Conservation (phyloP, 2,329 filamentous ascomycete species). For the Rutstroemia sp. region DNA sequence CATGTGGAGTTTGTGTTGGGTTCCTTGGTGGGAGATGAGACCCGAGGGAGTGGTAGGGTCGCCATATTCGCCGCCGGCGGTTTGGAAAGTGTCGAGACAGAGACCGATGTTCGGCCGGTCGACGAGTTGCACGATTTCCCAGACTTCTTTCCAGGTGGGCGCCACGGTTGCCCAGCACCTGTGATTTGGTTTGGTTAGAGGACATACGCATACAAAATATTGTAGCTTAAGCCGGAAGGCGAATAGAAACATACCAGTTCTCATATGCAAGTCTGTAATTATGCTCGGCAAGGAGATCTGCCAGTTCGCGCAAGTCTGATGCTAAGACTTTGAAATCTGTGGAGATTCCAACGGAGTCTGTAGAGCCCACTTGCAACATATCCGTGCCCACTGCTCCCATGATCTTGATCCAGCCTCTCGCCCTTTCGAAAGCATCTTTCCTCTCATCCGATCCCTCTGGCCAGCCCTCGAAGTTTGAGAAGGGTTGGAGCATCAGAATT, state of each 20-base stretch:
- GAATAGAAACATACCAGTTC: slow-evolving; percentile 44
- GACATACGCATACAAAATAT: background rate
- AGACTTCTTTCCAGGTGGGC: slow-evolving; percentile 60
- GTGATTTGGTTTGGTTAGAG: background rate
- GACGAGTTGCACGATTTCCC: slow-evolving; percentile 57
- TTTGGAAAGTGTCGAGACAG: slow-evolving; percentile 74
- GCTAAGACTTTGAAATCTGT: slow-evolving; percentile 39
- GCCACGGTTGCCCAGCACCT: slow-evolving; percentile 68
- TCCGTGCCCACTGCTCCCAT: slow-evolving; percentile 65
- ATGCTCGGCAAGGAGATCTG: slow-evolving; percentile 50
- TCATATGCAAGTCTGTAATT: slow-evolving; percentile 64
- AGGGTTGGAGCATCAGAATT: slow-evolving; percentile 68
- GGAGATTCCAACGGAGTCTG: slow-evolving; percentile 1
- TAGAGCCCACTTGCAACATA: slow-evolving; percentile 52
- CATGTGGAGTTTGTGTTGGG: slow-evolving; percentile 37
- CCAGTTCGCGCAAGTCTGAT: slow-evolving; percentile 56
- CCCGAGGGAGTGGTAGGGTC: slow-evolving; percentile 62
- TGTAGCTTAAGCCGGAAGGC: background rate
- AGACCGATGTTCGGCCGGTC: slow-evolving; percentile 61
- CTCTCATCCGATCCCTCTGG: slow-evolving; percentile 47
- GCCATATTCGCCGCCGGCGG: slow-evolving; percentile 63
- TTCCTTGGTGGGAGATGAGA: slow-evolving; percentile 40
- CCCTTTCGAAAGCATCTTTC: slow-evolving; percentile 54
- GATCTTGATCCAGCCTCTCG: slow-evolving; percentile 58
- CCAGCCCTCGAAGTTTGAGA: slow-evolving; percentile 74